A percentile compares a stretch with the other conserved stretches of the same genome.
Conservation (phyloP, 345 rosid genomes). For the Nephelium lappaceum region DNA sequence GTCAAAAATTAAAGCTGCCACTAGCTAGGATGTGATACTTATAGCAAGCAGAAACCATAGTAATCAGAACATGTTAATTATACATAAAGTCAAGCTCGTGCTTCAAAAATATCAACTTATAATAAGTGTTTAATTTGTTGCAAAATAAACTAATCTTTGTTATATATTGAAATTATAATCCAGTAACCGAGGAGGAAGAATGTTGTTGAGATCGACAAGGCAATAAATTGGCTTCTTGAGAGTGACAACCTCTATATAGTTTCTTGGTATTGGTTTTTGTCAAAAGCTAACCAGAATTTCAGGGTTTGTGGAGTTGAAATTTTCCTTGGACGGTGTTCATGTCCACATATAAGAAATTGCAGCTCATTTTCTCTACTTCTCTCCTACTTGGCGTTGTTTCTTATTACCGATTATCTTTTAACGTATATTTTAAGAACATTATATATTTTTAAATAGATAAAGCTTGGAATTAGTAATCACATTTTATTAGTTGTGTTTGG, state of each 20-base stretch:
- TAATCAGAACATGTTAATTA: not conserved
- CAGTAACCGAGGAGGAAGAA: not conserved
- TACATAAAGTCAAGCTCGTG: conserved; percentile 5
- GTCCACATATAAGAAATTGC: conserved; percentile 8
- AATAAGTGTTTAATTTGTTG: not conserved
- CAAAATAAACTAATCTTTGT: not conserved
- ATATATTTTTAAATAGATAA: too few relatives aligned
- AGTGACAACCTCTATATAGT: conserved; percentile 19
- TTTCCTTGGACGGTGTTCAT: conserved; percentile 25
- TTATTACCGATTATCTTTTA: not conserved
- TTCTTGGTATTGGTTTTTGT: conserved; percentile 16
- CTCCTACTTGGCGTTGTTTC: not conserved
- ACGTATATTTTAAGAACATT: too few relatives aligned
- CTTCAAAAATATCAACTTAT: not conserved
- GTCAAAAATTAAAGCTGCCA: too few relatives aligned
- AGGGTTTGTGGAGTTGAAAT: conserved; percentile 34
- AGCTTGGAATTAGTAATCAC: too few relatives aligned
- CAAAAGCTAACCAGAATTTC: conserved; percentile 38
- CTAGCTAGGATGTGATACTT: too few relatives aligned
- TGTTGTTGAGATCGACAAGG: not conserved
- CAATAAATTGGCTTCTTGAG: conserved; percentile 15
- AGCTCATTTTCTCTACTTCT: not conserved
- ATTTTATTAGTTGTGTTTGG: too few relatives aligned
- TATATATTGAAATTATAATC: conserved; percentile 14
- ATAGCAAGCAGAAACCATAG: not conserved